Base-by-base conservation (phyloP, 169 alveolate species). In the Plasmodium knowlesi region DNA sequence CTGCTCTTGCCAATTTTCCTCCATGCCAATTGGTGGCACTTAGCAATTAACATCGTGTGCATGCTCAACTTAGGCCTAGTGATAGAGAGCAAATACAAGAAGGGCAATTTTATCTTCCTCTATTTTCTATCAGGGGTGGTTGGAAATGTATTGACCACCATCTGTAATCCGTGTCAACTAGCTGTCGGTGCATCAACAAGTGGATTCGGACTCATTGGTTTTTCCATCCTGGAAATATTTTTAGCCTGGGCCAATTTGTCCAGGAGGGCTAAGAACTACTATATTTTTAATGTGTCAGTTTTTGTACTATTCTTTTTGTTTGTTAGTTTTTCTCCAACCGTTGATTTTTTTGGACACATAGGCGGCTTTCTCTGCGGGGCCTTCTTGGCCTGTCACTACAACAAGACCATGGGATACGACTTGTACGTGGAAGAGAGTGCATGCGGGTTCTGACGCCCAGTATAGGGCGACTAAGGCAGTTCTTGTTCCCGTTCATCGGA, bases 181-280 rank as follows among this genome's bases (percentile, higher is more conserved):
- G 96, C 96, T 28, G 96, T 94, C 14, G 96, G 96, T 0, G 96
- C 96, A 61, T 89, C 95, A 43, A 94, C 96, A 37, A 80, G 94
- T 61, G 96, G 94, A 5, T 94, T 94, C 74, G 96, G 96, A 2
- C 80, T 94, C 54, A 82, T 94, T 73, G 96, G 96, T 3, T 92
- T 90, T 82, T 94, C 95, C 71, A 72, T 94, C 5, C 39, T 93
- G 14, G 96, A 94, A 78, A 88, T 94, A 89, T 89, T 85, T 76
- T 82, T 92, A 37, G 93, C 96, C 78, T 92, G 96, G 96, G 53
- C 78, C 30, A 70, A 85, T 81, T 74, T 92, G 57, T 30, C 89
- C 25, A 78, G 72, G 32, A 83, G 82, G 54, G 89, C 96, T 41
- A 76, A 92, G 72, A 89, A 83, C 28, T 83, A 89, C 74, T 89